These are phyloP conservation scores for Cercospora sp. DNA, from an alignment of 2,329 filamentous ascomycete genomes.

Conservation along the genomic window DNA sequence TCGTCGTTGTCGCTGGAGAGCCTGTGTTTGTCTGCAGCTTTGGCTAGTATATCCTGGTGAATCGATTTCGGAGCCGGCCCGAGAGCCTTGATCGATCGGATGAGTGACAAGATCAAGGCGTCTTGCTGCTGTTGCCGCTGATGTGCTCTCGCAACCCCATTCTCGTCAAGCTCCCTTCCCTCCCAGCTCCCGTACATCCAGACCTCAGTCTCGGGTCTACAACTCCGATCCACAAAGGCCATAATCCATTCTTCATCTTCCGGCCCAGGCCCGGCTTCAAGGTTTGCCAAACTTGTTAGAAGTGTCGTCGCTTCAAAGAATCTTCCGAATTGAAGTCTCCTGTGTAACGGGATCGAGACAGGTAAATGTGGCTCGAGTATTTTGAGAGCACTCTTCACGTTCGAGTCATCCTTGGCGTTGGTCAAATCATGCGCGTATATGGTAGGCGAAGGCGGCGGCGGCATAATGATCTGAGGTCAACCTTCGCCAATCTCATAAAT, in stretches of 20 bases:
- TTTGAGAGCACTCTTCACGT: slow-evolving; percentile 42
- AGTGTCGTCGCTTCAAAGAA: slow-evolving; percentile 47
- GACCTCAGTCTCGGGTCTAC: slow-evolving; percentile 63
- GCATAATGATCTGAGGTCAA: background rate
- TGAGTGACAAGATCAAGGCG: slow-evolving; percentile 22
- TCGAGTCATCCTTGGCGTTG: slow-evolving; percentile 1
- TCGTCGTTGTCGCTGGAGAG: slow-evolving; percentile 11
- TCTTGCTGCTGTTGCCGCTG: slow-evolving; percentile 7
- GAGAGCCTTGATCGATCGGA: slow-evolving; percentile 18
- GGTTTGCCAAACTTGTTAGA: slow-evolving; percentile 41
- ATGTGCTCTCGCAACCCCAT: too few relatives aligned
- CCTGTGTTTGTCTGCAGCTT: slow-evolving; percentile 19
- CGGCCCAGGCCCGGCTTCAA: background rate
- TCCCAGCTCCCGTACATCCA: slow-evolving; percentile 57
- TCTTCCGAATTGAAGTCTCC: slow-evolving; percentile 62
- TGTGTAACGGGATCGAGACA: slow-evolving; percentile 60
- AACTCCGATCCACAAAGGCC: slow-evolving; percentile 63
- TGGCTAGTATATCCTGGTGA: slow-evolving; percentile 17
- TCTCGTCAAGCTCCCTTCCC: background rate
- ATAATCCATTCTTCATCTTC: slow-evolving; percentile 48
- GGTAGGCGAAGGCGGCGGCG: background rate
- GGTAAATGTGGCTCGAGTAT: slow-evolving; percentile 58
- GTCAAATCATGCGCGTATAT: background rate
- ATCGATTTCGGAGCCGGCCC: slow-evolving; percentile 16
- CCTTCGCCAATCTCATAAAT: background rate